Evolutionary conservation across 192 early-diverging fungal species (phyloP).

Genomic region (Chytriomyces sp.): DNA sequence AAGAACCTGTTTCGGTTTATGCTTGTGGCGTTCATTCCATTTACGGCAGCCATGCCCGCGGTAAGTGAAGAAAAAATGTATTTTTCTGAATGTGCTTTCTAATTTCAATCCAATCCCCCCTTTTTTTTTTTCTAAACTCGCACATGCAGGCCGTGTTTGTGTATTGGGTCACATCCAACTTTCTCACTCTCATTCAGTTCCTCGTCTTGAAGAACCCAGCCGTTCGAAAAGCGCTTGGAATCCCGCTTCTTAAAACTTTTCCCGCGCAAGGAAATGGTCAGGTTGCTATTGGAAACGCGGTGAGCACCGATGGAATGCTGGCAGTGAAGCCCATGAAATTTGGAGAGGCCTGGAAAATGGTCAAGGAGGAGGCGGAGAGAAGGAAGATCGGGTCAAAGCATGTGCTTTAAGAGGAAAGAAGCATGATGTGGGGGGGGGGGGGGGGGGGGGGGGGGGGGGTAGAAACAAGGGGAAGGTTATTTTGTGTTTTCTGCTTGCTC

Average conservation of each 20-base stretch:
- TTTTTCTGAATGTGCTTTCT: no score
- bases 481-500: background rate
- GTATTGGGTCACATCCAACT: conserved; percentile 84
- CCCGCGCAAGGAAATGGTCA: conserved; percentile 3
- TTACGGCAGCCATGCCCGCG: conserved; percentile 44
- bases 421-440: no score
- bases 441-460: no score
- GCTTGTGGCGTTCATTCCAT: conserved; percentile 31
- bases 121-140: conserved; percentile 14
- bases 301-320: conserved; percentile 14
- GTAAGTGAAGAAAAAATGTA: conserved; percentile 24
- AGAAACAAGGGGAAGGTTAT: background rate
- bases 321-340: conserved; percentile 32
- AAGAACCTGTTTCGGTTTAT: conserved; percentile 40
- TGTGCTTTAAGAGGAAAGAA: no score
- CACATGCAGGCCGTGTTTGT: conserved; percentile 71
- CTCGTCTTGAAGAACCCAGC: conserved; percentile 62
- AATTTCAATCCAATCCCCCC: background rate
- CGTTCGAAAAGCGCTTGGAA: conserved; percentile 63
- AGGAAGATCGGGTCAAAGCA: background rate
- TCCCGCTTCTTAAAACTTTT: conserved; percentile 47
- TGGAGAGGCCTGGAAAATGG: conserved; percentile 39
- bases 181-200: conserved; percentile 73
- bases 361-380: conserved; percentile 37
- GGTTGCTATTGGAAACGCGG: background rate